A percentile compares a stretch with the other conserved stretches of the same genome.
Conservation (phyloP, 106 monocot genomes). For the Acorus gramineus region DNA sequence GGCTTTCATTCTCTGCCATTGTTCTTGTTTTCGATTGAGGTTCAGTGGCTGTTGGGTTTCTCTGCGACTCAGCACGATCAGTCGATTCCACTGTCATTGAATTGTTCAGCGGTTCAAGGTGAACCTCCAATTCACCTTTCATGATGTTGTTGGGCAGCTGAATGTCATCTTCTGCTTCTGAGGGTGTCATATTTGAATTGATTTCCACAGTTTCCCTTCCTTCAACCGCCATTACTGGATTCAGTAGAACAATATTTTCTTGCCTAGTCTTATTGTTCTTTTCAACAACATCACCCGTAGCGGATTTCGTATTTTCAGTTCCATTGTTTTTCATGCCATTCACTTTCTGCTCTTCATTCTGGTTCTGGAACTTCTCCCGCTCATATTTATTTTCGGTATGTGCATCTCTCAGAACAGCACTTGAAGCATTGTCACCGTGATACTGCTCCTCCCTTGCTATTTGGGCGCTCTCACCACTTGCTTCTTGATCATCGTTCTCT, state of each 20-base stretch:
- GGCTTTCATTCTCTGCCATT: slow-evolving; percentile 1
- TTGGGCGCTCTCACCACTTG: too few species aligned
- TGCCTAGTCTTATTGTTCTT: too few species aligned
- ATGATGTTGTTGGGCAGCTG: too few species aligned
- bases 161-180: background rate
- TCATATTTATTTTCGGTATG: background rate
- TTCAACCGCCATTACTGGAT: too few species aligned
- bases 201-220: too few species aligned
- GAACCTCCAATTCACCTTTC: background rate
- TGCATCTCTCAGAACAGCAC: slow-evolving; percentile 2
- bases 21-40: background rate
- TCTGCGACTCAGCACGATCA: slow-evolving; percentile 8
- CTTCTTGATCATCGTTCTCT: slow-evolving; percentile 6
- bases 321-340: background rate
- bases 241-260: too few species aligned
- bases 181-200: background rate
- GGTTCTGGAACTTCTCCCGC: slow-evolving; percentile 2
- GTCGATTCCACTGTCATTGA: background rate
- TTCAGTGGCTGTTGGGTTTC: slow-evolving; percentile 1
- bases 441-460: background rate
- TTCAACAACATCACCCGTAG: slow-evolving; percentile 3
- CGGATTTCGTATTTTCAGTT: slow-evolving; percentile 2
- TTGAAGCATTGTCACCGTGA: slow-evolving; percentile 15
- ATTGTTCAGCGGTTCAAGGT: slow-evolving; percentile 1
- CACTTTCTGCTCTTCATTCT: slow-evolving; percentile 1